phyloP scores from a whole-genome alignment of 2,329 filamentous ascomycete genomes.

The Huntiella abstrusa region DNA sequence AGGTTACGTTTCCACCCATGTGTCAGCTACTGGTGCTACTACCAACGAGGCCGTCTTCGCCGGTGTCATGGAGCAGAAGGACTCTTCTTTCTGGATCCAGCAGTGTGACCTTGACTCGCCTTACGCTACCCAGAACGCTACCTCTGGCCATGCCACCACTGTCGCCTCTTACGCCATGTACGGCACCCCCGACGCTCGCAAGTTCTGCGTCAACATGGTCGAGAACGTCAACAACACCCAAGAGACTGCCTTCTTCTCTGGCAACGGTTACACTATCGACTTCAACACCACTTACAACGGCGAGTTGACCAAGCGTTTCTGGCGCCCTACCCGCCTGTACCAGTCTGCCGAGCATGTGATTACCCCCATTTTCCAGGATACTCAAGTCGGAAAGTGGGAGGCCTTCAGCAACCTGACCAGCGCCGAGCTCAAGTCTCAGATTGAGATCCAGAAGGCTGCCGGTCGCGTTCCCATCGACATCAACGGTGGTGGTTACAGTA shows the following conservation, averaged over 20 bases:
- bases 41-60: slow-evolving; percentile 9
- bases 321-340: slow-evolving; percentile 11
- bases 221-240: slow-evolving; percentile 11
- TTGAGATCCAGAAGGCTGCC: slow-evolving; percentile 5
- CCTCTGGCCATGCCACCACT: neutral
- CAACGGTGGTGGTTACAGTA: slow-evolving; percentile 9
- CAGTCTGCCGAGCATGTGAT: slow-evolving; percentile 10
- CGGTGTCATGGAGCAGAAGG: slow-evolving; percentile 12
- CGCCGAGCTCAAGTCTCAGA: slow-evolving; percentile 4
- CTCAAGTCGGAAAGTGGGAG: slow-evolving; percentile 11
- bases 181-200: slow-evolving; percentile 7
- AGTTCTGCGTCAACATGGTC: slow-evolving; percentile 10
- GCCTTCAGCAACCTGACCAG: slow-evolving; percentile 6
- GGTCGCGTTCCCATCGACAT: slow-evolving; percentile 12
- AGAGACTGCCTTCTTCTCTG: slow-evolving; percentile 8
- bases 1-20: slow-evolving; percentile 11
- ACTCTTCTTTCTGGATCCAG: slow-evolving; percentile 9
- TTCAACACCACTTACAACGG: slow-evolving; percentile 3
- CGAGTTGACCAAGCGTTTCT: slow-evolving; percentile 11
- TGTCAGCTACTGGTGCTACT: slow-evolving; percentile 11
- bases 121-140: slow-evolving; percentile 3
- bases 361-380: slow-evolving; percentile 11
- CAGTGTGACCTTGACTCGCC: slow-evolving; percentile 8
- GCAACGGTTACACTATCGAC: slow-evolving; percentile 2
- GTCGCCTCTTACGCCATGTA: slow-evolving; percentile 11